Evolutionary conservation across 768 basidiomycete species (phyloP).

Genomic region (Rhodotorula graminis): DNA sequence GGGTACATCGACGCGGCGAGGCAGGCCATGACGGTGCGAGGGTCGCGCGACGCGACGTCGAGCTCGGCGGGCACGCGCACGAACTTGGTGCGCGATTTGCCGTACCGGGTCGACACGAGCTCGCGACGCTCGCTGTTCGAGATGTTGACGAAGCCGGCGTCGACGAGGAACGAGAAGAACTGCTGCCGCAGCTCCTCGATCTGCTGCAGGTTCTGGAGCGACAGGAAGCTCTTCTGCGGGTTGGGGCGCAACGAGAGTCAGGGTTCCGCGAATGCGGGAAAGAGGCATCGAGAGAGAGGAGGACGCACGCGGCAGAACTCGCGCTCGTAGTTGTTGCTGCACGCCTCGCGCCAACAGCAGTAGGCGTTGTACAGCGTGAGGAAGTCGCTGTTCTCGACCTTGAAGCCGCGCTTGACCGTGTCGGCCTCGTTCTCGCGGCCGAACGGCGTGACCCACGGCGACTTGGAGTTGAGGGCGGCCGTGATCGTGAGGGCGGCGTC

Average conservation of each 20-base stretch:
- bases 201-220: constrained; percentile 74
- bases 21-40: constrained; percentile 68
- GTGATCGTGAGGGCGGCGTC: constrained; percentile 97
- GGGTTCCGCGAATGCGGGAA: constrained; percentile 40
- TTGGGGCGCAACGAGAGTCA: background rate
- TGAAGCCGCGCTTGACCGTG: constrained; percentile 72
- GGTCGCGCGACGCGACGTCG: constrained; percentile 64
- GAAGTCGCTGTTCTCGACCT: constrained; percentile 85
- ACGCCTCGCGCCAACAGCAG: constrained; percentile 74
- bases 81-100: constrained; percentile 69
- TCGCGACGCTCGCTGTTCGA: constrained; percentile 63
- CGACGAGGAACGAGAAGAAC: constrained; percentile 78
- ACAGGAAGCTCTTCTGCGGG: constrained; percentile 24
- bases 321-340: constrained; percentile 59
- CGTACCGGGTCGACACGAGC: constrained; percentile 60
- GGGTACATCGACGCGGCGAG: constrained; percentile 84
- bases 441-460: constrained; percentile 83
- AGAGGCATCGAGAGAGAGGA: constrained; percentile 60
- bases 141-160: constrained; percentile 74
- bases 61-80: constrained; percentile 66
- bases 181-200: constrained; percentile 95
- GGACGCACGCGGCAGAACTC: constrained; percentile 74
- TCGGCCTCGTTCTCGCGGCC: constrained; percentile 83
- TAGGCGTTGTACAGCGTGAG: constrained; percentile 88
- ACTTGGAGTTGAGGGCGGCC: constrained; percentile 84